Evolutionary conservation across 495 filamentous ascomycete genomes (phyloP).

Genomic region (Penicillium odoratum): DNA sequence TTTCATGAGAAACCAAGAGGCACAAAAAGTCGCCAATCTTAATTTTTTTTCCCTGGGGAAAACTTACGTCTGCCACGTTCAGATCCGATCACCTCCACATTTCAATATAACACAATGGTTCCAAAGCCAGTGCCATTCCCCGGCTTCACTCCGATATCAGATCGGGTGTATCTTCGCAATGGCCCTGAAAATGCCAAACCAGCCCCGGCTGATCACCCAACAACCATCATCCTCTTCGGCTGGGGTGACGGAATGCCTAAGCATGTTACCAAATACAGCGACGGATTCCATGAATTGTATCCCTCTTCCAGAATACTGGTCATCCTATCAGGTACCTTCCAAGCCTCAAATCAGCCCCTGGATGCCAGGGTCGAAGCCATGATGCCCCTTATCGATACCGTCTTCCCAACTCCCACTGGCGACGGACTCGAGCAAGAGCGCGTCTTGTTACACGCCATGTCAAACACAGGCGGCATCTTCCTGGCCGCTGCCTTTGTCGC

Average conservation of each 20-base stretch:
- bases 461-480: slow-evolving; percentile 54
- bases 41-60: neutral
- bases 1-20: neutral
- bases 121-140: slow-evolving; percentile 28
- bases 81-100: neutral
- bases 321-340: slow-evolving; percentile 48
- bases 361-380: slow-evolving; percentile 44
- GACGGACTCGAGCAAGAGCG: slow-evolving; percentile 23
- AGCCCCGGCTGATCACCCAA: slow-evolving; percentile 22
- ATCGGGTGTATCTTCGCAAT: slow-evolving; percentile 30
- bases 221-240: slow-evolving; percentile 44
- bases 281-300: slow-evolving; percentile 52
- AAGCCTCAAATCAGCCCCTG: slow-evolving; percentile 42
- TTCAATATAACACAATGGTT: slow-evolving; percentile 18
- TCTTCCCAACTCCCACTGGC: slow-evolving; percentile 38
- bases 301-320: slow-evolving; percentile 47
- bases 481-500: slow-evolving; percentile 48
- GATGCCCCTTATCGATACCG: slow-evolving; percentile 48
- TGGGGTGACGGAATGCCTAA: slow-evolving; percentile 57
- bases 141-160: slow-evolving; percentile 28
- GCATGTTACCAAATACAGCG: slow-evolving; percentile 54
- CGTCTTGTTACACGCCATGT: slow-evolving; percentile 51
- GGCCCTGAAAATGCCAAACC: slow-evolving; percentile 21
- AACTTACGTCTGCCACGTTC: neutral
- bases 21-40: no score